Conservation (phyloP, 2,329 filamentous ascomycete species). For the Ceratocystiopsis brevicomis region DNA sequence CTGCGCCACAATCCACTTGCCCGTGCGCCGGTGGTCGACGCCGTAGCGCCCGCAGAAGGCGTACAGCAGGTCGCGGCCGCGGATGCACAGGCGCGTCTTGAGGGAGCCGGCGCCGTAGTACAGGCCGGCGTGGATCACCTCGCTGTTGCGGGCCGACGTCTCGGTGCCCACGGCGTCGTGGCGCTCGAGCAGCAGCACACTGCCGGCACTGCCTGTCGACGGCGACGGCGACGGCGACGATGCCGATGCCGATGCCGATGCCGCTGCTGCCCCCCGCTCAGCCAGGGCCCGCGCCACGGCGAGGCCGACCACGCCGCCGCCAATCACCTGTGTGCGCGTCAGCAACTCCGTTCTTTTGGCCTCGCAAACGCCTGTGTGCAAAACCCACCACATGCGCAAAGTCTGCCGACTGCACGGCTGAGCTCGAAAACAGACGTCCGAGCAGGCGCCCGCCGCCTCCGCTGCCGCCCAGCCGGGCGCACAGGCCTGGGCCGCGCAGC, state of each 20-base stretch:
- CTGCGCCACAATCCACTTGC: slow-evolving; percentile 94
- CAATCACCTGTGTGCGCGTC: slow-evolving; percentile 26
- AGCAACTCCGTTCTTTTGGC: too few species aligned
- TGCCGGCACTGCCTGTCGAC: slow-evolving; percentile 10
- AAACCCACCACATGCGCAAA: too few species aligned
- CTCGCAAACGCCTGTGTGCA: too few species aligned
- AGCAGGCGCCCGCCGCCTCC: too few species aligned
- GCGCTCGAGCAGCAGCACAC: slow-evolving; percentile 64
- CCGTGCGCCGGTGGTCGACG: slow-evolving; percentile 56
- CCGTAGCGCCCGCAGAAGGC: slow-evolving; percentile 46
- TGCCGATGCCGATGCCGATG: background rate
- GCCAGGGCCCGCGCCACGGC: slow-evolving; percentile 60
- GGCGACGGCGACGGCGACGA: slow-evolving; percentile 10
- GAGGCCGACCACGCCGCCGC: slow-evolving; percentile 54
- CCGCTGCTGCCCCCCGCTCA: slow-evolving; percentile 9
- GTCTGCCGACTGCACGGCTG: too few species aligned
- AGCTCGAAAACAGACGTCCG: too few species aligned
- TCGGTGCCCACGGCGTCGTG: slow-evolving; percentile 62
- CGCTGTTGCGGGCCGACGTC: slow-evolving; percentile 77
- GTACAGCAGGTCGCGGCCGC: slow-evolving; percentile 62
- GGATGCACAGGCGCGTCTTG: slow-evolving; percentile 69
- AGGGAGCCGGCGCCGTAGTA: slow-evolving; percentile 65
- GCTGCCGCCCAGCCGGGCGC: too few species aligned
- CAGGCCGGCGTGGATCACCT: slow-evolving; percentile 90
- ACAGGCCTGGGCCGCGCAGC: too few species aligned